Base-by-base conservation (phyloP, 1,139 yeast genomes). In the Candida sojae region DNA sequence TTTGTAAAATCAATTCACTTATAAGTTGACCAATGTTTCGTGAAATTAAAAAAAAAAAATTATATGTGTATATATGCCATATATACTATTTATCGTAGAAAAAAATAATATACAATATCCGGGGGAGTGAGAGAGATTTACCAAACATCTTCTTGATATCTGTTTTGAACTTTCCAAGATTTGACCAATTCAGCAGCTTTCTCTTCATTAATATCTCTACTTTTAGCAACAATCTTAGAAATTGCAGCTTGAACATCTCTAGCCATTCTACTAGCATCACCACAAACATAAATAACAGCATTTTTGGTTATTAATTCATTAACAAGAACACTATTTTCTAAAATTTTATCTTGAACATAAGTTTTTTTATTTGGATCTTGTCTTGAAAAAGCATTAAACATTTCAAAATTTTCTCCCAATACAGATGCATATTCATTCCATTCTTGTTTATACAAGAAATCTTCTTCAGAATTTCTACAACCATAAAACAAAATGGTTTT, bases 101-200 rank as follows among this genome's bases (percentile, higher is more conserved):
- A 23, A 26, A 28, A 28, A 28, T 28, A 38, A 38, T 17, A 17
- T 17, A 17, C 3, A 30, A 10, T 39, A 25, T 12, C 13, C 10
- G n/a, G n/a, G n/a, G n/a, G n/a, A n/a, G n/a, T 21, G 26, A 12
- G 29, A 8, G 11, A 21, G 2, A 3, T 42, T 30, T 72, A 92
- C 98, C 99, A 93, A 26, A 93, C 97, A 77, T 93, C 99, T 73
- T 93, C 99, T 73, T 92, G 99, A 68, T 90, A 92, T 68, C 88
- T 82, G 64, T 93, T 93, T 61, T 87, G 87, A 31, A 88, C 83
- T 67, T 88, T 89, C 74, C 88, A 80, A 58, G 86, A 82, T 72
- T 91, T 88, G 53, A 90, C 78, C 66, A 88, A 75, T 53, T 87
- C 95, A 51, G 83, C 80, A 17, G 96, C 97, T 58, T 82, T 83